A percentile compares a stretch with the other conserved stretches of the same genome.
phyloP scores from a whole-genome alignment of 139 green algal genomes.

The Chlamydomonas urium region DNA sequence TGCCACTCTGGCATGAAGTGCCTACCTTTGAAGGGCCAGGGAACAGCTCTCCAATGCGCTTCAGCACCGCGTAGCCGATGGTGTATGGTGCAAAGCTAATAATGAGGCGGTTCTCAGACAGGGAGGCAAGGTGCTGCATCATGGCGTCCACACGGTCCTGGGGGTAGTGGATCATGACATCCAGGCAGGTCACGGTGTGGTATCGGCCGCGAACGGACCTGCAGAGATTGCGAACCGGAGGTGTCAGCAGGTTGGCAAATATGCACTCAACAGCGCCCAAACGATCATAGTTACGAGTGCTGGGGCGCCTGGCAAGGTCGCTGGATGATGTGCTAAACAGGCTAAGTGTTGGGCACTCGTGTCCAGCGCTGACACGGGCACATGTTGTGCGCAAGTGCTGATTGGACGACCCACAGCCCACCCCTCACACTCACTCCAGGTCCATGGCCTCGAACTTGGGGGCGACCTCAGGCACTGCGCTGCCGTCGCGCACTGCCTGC shows the following conservation, averaged over 20 bases:
- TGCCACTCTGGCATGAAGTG: too few relatives aligned
- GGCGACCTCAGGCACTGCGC: constrained; percentile 19
- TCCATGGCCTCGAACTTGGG: constrained; percentile 89
- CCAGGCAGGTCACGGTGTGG: constrained; percentile 93
- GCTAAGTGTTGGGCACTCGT: too few relatives aligned
- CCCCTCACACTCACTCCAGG: constrained; percentile 66
- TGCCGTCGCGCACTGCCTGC: constrained; percentile 18
- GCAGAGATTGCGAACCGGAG: constrained; percentile 68
- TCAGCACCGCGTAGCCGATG: constrained; percentile 68
- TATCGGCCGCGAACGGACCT: constrained; percentile 77
- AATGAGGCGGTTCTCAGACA: constrained; percentile 84
- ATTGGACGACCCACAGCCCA: background rate
- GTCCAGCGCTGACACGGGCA: too few relatives aligned
- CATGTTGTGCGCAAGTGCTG: background rate
- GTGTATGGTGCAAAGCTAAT: constrained; percentile 96
- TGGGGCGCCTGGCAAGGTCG: too few relatives aligned
- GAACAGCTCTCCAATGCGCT: constrained; percentile 97
- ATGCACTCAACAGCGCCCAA: too few relatives aligned
- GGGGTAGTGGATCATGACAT: constrained; percentile 99
- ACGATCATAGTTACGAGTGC: too few relatives aligned
- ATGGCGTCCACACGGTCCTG: constrained; percentile 92
- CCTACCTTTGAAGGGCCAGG: constrained; percentile 82
- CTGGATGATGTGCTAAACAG: too few relatives aligned
- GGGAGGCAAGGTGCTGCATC: constrained; percentile 84
- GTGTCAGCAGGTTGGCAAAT: constrained; percentile 36